Percentiles rank a stretch among this genome's conserved stretches.
Conservation (phyloP, 2,329 filamentous ascomycete genomes). For the Aspergillus sojae region DNA sequence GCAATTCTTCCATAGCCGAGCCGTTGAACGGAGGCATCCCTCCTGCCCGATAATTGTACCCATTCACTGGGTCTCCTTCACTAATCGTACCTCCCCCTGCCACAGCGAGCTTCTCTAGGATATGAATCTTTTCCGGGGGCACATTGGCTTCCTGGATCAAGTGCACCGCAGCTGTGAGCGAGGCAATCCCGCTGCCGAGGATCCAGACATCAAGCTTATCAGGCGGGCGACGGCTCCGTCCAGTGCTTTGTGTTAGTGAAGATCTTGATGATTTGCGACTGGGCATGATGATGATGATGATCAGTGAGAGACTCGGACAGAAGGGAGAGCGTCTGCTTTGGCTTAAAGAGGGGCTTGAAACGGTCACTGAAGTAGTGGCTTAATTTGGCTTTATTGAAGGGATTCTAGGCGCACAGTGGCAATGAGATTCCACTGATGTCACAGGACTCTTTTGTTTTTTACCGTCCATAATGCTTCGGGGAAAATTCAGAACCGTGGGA, state of each 20-base stretch:
- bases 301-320: neutral
- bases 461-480: no score
- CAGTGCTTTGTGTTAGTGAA: neutral
- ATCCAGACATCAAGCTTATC: constrained; percentile 35
- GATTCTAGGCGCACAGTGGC: neutral
- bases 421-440: neutral
- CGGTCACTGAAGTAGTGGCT: neutral
- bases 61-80: constrained; percentile 32
- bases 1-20: constrained; percentile 36
- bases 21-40: constrained; percentile 39
- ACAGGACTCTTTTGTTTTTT: neutral
- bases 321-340: neutral
- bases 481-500: neutral
- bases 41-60: constrained; percentile 41
- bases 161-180: constrained; percentile 40
- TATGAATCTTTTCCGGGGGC: constrained; percentile 36
- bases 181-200: constrained; percentile 39
- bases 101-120: constrained; percentile 35
- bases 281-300: neutral
- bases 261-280: neutral
- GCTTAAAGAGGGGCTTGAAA: neutral
- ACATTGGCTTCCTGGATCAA: constrained; percentile 39
- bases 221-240: constrained; percentile 25
- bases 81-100: constrained; percentile 36
- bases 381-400: neutral